Evolutionary conservation across 345 rosid species (phyloP), one percentile per base, ranked within the genome.

Genomic region (Murraya koenigii): DNA sequence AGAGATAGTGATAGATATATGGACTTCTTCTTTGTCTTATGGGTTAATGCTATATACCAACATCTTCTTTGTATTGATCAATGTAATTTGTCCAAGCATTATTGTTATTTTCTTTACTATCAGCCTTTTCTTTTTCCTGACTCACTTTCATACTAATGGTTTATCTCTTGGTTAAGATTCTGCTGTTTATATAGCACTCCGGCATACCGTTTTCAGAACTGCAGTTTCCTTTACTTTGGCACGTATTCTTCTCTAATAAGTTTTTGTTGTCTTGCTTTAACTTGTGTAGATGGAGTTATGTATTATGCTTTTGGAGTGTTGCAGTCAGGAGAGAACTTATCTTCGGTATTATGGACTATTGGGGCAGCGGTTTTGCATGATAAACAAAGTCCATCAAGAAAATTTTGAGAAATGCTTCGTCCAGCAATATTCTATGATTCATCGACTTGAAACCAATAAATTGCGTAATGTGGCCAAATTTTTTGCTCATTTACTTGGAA

Each of bases 341-440:
- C 98, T 94, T 35, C 92, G 95, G 10, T 92, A 92, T 81, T 94
- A 96, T 13, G 98, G 97, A 74, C 90, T 96, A 59, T 69, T 96
- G 76, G 97, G 99, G 54, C 97, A 94, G 87, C 89, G 97, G 65
- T 96, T 96, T 84, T 94, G 99, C 82, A 92, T 92, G 93, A 92
- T 94, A 81, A 90, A 96, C 85, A 96, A 90, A 88, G 88, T 91
- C 7, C 62, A 96, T 77, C 97, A 96, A 83, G 98, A 94, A 74
- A 94, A 96, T 82, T 94, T 94, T 54, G 99, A 96, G 78, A 91
- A 89, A 55, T 92, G 94, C 82, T 96, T 96, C 59, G 97, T 91
- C 61, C 95, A 92, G 80, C 97, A 96, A 72, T 94, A 94, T 78
- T 92, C 97, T 2, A 96, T 94, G 99, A 96, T 96, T 74, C 98